Evolutionary conservation across 2,329 filamentous ascomycete genomes (phyloP), one percentile per base, ranked within the genome.

Genomic region (Phialocephala sp.): DNA sequence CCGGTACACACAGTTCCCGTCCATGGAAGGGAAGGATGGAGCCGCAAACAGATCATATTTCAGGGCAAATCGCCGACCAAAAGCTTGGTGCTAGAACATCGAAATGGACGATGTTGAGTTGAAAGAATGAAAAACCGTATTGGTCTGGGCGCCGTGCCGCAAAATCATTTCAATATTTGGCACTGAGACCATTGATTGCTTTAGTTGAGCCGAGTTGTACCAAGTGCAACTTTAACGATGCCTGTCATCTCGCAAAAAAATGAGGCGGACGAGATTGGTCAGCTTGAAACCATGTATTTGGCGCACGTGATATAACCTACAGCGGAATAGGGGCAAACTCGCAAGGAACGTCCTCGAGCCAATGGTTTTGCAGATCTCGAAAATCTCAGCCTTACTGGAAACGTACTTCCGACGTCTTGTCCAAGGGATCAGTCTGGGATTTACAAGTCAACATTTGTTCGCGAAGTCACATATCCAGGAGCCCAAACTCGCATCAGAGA

Each of bases 181-280:
- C 8, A 20, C 57, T 59, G 37, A 45, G 59, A 64, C 59, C 47
- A 37, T 64, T 60, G 39, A 57, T 63, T 63, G 59, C 61, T 61
- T 41, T 50, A 55, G 63, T 32, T 65, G 57, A 65, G 43, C 54
- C 35, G 32, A 60, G 56, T n/a, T n/a, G n/a, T 63, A 63, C 60
- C 43, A 60, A 15, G 47, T 52, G 20, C 27, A 55, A 57, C 24
- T 56, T 43, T 24, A 50, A 20, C 27, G 22, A 63, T 27, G 39
- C 41, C 47, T 37, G 36, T 64, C 35, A 20, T 37, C 39, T 57
- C 43, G 35, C 27, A 24, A 68, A 24, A 68, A 63, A 65, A 60
- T 67, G 62, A 69, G 67, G 67, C 67, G 59, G n/a, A 63, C 65
- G 66, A 63, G 15, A 45, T 43, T 52, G 27, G 24, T 36, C 22